Conservation (phyloP, 2,329 filamentous ascomycete genomes). For the Colletotrichum simmondsii region DNA sequence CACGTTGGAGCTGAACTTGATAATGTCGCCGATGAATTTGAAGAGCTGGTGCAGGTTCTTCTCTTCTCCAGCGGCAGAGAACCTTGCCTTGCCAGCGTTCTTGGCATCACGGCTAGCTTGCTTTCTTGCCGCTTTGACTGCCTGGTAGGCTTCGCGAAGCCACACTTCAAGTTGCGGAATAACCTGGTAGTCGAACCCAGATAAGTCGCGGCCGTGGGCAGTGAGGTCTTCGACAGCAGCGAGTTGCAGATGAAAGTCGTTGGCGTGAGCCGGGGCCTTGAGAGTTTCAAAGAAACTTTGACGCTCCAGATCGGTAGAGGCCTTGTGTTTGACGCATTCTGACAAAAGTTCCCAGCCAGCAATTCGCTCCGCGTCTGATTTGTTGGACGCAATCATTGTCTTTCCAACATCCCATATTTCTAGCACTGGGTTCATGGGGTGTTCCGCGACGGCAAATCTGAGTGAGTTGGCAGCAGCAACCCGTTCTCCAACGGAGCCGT, state of each 20-base stretch:
- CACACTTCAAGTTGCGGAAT: conserved; percentile 71
- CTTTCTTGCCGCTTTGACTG: conserved; percentile 63
- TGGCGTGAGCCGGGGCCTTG: conserved; percentile 63
- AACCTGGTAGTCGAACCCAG: conserved; percentile 75
- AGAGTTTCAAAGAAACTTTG: conserved; percentile 74
- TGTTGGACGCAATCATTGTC: conserved; percentile 69
- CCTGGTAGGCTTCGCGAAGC: conserved; percentile 66
- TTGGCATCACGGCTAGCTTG: conserved; percentile 53
- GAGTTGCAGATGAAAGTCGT: conserved; percentile 76
- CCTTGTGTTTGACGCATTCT: conserved; percentile 71
- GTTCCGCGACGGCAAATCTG: conserved; percentile 66
- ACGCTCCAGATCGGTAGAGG: conserved; percentile 74
- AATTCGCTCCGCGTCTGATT: conserved; percentile 62
- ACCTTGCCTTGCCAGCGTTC: conserved; percentile 50
- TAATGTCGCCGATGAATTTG: conserved; percentile 72
- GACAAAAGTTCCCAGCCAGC: conserved; percentile 75
- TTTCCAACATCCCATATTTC: conserved; percentile 75
- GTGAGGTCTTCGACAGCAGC: conserved; percentile 71
- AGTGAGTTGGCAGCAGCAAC: conserved; percentile 68
- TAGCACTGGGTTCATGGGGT: conserved; percentile 67
- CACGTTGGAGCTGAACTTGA: conserved; percentile 81
- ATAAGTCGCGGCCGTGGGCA: conserved; percentile 68
- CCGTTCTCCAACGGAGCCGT: conserved; percentile 62
- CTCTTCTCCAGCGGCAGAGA: conserved; percentile 62
- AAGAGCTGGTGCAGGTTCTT: conserved; percentile 74